Conservation (phyloP, 2,329 filamentous ascomycete species). For the Stagonosporopsis cucurbitacearum region DNA sequence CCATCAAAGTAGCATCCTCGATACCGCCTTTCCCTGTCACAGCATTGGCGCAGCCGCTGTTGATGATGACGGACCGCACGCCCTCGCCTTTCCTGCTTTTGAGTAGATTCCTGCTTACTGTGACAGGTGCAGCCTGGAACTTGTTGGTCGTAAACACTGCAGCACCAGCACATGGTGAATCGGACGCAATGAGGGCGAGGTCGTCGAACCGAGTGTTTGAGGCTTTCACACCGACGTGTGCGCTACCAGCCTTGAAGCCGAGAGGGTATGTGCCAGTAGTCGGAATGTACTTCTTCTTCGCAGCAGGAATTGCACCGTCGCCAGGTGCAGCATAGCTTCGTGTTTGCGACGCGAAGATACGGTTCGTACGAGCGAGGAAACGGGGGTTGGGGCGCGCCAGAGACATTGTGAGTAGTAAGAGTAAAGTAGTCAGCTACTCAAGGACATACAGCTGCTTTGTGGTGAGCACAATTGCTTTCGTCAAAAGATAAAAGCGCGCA, state of each 20-base stretch:
- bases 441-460: constrained; percentile 1
- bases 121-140: constrained; percentile 95
- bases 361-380: constrained; percentile 34
- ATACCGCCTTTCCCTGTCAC: constrained; percentile 90
- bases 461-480: constrained; percentile 11
- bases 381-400: constrained; percentile 40
- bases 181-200: constrained; percentile 85
- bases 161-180: constrained; percentile 82
- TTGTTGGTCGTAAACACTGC: constrained; percentile 98
- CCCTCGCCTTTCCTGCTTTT: constrained; percentile 70
- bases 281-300: constrained; percentile 91
- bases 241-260: constrained; percentile 86
- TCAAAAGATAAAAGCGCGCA: background rate
- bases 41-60: constrained; percentile 96
- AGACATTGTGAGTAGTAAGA: constrained; percentile 30
- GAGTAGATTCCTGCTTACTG: constrained; percentile 77
- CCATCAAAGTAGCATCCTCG: constrained; percentile 88
- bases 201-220: constrained; percentile 92
- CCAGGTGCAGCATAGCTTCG: constrained; percentile 67
- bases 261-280: constrained; percentile 84
- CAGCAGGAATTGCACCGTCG: constrained; percentile 68
- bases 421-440: background rate
- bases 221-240: constrained; percentile 91
- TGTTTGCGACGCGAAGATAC: constrained; percentile 45
- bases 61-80: constrained; percentile 84